Evolutionary conservation across 805 yeast genomes (phyloP).

Genomic region (Debaryomyces hansenii): DNA sequence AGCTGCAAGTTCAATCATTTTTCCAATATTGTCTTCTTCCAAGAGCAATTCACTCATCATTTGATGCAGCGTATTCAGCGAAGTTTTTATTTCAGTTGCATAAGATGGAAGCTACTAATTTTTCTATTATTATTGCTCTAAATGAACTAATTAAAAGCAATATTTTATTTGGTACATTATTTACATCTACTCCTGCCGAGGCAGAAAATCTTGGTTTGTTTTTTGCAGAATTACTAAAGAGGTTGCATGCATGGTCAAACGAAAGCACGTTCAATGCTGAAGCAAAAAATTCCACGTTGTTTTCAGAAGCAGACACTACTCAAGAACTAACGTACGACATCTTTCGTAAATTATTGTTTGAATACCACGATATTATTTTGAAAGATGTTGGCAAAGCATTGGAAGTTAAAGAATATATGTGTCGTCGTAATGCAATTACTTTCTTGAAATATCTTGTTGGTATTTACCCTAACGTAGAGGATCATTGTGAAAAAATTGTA

Average conservation of each 20-base stretch:
- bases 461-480: slow-evolving; percentile 66
- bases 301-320: slow-evolving; percentile 13
- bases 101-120: slow-evolving; percentile 30
- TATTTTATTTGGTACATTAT: slow-evolving; percentile 57
- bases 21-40: slow-evolving; percentile 72
- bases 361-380: slow-evolving; percentile 56
- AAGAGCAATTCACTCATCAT: slow-evolving; percentile 72
- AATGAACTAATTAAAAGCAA: slow-evolving; percentile 49
- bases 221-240: slow-evolving; percentile 52
- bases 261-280: slow-evolving; percentile 26
- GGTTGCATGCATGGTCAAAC: slow-evolving; percentile 46
- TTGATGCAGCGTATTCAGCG: slow-evolving; percentile 74
- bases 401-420: slow-evolving; percentile 62
- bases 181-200: slow-evolving; percentile 71
- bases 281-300: slow-evolving; percentile 15
- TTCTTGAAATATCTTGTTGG: slow-evolving; percentile 65
- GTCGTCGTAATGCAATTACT: slow-evolving; percentile 76
- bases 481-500: slow-evolving; percentile 58
- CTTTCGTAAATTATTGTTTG: slow-evolving; percentile 43
- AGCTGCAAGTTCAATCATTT: slow-evolving; percentile 28
- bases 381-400: slow-evolving; percentile 45
- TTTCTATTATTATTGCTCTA: slow-evolving; percentile 38
- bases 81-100: slow-evolving; percentile 58
- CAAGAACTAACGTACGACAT: slow-evolving; percentile 22
- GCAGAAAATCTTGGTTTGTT: slow-evolving; percentile 83